These are phyloP conservation scores for Myriosclerotinia curreyana DNA, from an alignment of 2,329 filamentous ascomycete species.

Conservation along the genomic window DNA sequence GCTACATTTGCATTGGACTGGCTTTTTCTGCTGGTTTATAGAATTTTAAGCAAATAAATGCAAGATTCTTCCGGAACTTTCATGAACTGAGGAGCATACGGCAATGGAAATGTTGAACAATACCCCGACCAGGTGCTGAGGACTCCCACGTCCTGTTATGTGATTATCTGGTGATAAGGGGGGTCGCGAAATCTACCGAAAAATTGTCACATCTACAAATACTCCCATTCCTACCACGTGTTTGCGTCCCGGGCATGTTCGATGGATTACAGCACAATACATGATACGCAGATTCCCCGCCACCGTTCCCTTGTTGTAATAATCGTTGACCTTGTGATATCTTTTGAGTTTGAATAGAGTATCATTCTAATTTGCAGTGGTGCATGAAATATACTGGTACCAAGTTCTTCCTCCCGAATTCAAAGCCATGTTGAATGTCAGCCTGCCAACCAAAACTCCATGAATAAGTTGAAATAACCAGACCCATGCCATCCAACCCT, in stretches of 20 bases:
- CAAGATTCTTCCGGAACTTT: constrained; percentile 37
- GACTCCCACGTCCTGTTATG: constrained; percentile 13
- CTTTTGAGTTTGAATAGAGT: neutral
- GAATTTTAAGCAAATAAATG: constrained; percentile 40
- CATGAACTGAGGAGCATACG: constrained; percentile 26
- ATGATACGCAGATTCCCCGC: neutral
- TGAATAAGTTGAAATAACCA: neutral
- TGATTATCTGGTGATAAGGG: constrained; percentile 12
- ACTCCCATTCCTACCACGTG: constrained; percentile 6
- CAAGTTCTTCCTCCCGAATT: neutral
- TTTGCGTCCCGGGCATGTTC: neutral
- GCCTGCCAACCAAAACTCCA: constrained; percentile 6
- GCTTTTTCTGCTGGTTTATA: constrained; percentile 38
- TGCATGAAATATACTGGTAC: neutral
- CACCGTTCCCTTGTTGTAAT: neutral
- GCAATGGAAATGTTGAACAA: constrained; percentile 20
- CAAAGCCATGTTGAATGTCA: neutral
- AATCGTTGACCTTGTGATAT: neutral
- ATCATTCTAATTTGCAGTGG: neutral
- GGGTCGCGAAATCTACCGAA: constrained; percentile 8
- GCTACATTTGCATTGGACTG: constrained; percentile 41
- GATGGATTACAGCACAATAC: neutral
- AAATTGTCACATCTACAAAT: constrained; percentile 7
- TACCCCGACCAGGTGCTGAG: constrained; percentile 5
- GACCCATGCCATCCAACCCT: neutral